phyloP scores from a whole-genome alignment of 305 asterid species.

The Stenogyne calaminthoides region DNA sequence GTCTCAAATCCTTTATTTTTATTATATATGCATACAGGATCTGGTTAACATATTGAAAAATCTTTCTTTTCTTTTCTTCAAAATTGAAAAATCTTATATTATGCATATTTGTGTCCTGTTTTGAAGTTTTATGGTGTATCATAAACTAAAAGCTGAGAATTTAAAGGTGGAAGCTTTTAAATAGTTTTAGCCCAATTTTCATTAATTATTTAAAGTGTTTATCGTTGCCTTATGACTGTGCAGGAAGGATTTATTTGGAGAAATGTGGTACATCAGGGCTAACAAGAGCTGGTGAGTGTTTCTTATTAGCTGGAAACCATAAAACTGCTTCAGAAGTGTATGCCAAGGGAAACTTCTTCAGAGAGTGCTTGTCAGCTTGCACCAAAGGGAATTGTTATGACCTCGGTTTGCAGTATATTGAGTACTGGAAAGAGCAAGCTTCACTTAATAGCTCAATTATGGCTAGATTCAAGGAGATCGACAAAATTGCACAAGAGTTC shows the following conservation, averaged over 20 bases:
- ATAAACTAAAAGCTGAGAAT: background rate
- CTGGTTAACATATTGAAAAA: background rate
- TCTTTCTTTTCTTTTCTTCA: too few species aligned
- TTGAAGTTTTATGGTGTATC: background rate
- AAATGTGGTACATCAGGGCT: conserved; percentile 48
- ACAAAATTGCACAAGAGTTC: conserved; percentile 46
- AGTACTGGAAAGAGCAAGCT: conserved; percentile 55
- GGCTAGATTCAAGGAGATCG: conserved; percentile 30
- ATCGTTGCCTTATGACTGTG: background rate
- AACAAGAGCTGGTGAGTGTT: conserved; percentile 71
- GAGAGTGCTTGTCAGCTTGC: conserved; percentile 61
- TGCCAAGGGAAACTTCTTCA: conserved; percentile 45
- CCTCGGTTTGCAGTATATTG: conserved; percentile 50
- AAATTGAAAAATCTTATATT: too few species aligned
- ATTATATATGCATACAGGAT: too few species aligned
- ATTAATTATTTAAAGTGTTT: background rate
- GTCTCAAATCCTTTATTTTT: too few species aligned
- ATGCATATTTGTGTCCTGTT: too few species aligned
- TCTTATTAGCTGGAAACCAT: conserved; percentile 47
- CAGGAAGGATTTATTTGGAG: conserved; percentile 58
- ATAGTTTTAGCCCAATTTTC: background rate
- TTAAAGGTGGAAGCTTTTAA: too few species aligned
- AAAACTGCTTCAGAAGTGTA: conserved; percentile 54
- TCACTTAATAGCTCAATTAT: conserved; percentile 2
- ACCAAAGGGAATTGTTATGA: conserved; percentile 48